Evolutionary conservation across 192 early-diverging fungal genomes (phyloP), one percentile per base, ranked within the genome.

Genomic region (Gamsiella multidivaricata): DNA sequence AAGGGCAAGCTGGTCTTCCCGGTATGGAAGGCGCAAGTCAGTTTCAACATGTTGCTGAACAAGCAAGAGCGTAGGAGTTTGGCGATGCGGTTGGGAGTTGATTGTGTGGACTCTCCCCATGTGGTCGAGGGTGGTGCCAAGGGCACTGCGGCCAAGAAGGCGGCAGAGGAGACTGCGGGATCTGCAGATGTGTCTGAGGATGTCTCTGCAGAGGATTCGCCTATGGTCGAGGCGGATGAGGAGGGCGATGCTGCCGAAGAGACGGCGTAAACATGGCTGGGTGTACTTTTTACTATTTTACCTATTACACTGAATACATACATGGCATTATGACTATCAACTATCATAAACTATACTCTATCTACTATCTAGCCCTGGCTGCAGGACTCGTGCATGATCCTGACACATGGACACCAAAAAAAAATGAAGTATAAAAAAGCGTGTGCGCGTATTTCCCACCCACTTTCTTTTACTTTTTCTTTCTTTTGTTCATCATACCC

Each of bases 31-130:
- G 91, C 89, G 22, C 83, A 86, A 43, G 85, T 85, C 37, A 91
- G 91, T n/a, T 81, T 93, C 32, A 93, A 91, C 70, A 80, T 93
- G 54, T 83, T 92, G 59, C 61, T 94, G 66, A 88, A 90, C 82
- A 93, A 93, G 66, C 85, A 88, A 65, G 92, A 94, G 79, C 86
- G 89, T 47, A 65, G 82, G 70, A 78, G 74, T 69, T 36, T 78
- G 45, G 74, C 74, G 15, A 78, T 78, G 74, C 74, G 74, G n/a
- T 28, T 78, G 25, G 74, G 74, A 33, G 65, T 78, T 15, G 74
- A 78, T 12, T 78, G 66, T 59, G 74, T 78, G 22, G 74, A 78
- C 34, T 58, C 74, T 2, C 74, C 74, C 39, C 65, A 78, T 64
- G 74, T 78, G 28, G 60, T 78, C 7, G 72, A 76, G 34, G 72